Base-by-base conservation (phyloP, 2,329 filamentous ascomycete genomes). In the Gnomoniopsis sp. region DNA sequence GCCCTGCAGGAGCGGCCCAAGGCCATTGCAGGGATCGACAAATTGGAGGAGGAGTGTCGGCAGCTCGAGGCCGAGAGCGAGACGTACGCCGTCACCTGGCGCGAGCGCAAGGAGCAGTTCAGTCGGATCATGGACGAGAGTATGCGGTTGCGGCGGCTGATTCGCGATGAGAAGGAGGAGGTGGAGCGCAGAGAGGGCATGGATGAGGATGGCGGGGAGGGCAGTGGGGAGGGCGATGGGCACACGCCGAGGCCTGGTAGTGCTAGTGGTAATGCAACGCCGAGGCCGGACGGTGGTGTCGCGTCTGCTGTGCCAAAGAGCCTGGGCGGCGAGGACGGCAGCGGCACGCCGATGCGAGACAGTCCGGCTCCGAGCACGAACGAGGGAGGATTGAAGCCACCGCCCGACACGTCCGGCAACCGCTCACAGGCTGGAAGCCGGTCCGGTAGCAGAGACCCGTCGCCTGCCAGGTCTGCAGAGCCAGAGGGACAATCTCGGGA, bases 151-250 rank as follows among this genome's bases (percentile, higher is more conserved):
- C 80, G 93, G 59, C 82, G 90, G 51, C 81, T 96, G 71, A 96
- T 98, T 68, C 87, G 92, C 61, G 93, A 96, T 68, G 93, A 97
- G 79, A 96, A 96, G 75, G 93, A 96, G 71, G 92, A 96, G 74
- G 90, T 95, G 0, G 92, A 96, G 74, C 81, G 91, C 46, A 84
- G 91, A 56, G 91, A 96, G 72, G 91, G 91, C 33, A 91, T 91
- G 85, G 83, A 85, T 58, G 86, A 86, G 64, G 87, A 86, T 50
- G 83, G 79, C 17, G 87, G 88, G 65, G 86, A 87, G 41, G 81
- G 76, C 6, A 79, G 80, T 61, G 70, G 65, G 0, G 70, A 65
- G 3, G 66, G 52, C n/a, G 65, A 73, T 2, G 81, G 77, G 12
- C 75, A 77, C 48, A 85, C 80, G 41, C 81, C 83, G 2, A 69